Base-by-base conservation (phyloP, 352 stramenopile genomes). In the Pythium volutum region DNA sequence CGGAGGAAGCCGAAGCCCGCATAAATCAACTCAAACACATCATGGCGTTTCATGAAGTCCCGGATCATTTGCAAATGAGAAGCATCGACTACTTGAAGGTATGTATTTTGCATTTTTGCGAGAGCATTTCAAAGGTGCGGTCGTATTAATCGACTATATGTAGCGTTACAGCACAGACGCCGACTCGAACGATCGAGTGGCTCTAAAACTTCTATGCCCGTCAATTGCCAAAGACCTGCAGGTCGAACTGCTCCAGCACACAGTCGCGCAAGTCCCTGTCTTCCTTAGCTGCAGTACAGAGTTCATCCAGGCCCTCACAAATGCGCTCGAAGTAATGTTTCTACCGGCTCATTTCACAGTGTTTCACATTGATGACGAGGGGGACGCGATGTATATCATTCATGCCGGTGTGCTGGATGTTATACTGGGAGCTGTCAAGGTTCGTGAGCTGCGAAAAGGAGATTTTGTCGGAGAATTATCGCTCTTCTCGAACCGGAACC, bases 1-100 rank as follows among this genome's bases (percentile, higher is more conserved):
- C 33, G 0, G 75, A 86, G 48, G 60, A 64, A 15, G 67, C 73
- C 0, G 74, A 89, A 33, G 77, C 79, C 0, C 55, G 74, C 4
- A 83, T 87, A 33, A 81, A 79, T 27, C 79, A 89, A 46, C 63
- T 89, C 20, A 77, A 79, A 43, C 78, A 85, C 25, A 62, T 89
- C 3, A 54, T 89, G 25, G 59, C 56, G 12, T 89, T 86, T 34
- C 77, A 87, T 33, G 57, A 70, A 16, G 75, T 84, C 0, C 69
- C 79, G 0, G 61, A 76, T 10, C 55, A 67, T 10, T 54, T 87
- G 10, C 67, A 78, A 39, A 39, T 51, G 3, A 70, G 76, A 26
- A 68, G 74, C 0, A 55, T 89, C 29, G 75, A 84, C 10, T 82
- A 84, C 33, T 41, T 83, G 26, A 56, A 73, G 55, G 74, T 83